These are phyloP conservation scores for Mycosphaerella sp. DNA, from an alignment of 2,329 filamentous ascomycete species.

Conservation along the genomic window DNA sequence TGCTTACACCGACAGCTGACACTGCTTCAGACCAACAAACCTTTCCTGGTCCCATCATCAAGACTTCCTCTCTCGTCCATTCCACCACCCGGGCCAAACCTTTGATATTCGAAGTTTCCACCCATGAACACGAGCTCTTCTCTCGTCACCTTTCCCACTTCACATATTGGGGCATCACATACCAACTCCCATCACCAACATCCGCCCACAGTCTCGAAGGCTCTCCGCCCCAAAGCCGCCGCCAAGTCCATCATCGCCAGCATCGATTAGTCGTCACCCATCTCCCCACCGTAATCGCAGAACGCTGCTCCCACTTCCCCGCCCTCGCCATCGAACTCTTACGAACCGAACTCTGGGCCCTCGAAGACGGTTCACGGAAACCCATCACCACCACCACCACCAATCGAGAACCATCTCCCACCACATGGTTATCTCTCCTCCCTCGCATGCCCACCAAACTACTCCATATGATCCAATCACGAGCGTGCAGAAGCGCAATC, in stretches of 20 bases:
- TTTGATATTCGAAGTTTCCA: conserved; percentile 59
- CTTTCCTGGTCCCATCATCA: neutral
- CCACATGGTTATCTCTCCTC: conserved; percentile 14
- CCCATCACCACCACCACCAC: neutral
- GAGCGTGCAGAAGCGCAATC: conserved; percentile 70
- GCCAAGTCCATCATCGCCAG: conserved; percentile 1
- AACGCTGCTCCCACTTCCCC: conserved; percentile 68
- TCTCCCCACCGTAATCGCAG: conserved; percentile 65
- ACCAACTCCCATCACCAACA: conserved; percentile 39
- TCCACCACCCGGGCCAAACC: conserved; percentile 41
- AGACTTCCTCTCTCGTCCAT: conserved; percentile 2
- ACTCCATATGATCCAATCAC: conserved; percentile 67
- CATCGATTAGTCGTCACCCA: conserved; percentile 41
- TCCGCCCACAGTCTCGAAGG: neutral
- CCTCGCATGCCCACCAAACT: conserved; percentile 36
- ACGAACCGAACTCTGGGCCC: conserved; percentile 65
- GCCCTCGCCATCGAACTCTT: conserved; percentile 66
- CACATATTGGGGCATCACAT: conserved; percentile 65
- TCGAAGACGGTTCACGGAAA: conserved; percentile 41
- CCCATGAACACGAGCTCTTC: conserved; percentile 56
- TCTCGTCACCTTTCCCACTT: conserved; percentile 52
- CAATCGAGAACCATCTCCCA: neutral
- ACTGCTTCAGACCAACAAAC: neutral
- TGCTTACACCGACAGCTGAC: conserved; percentile 19
- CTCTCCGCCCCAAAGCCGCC: neutral